Evolutionary conservation across 2,329 filamentous ascomycete species (phyloP).

Genomic region (Penicillium hesseltinei): DNA sequence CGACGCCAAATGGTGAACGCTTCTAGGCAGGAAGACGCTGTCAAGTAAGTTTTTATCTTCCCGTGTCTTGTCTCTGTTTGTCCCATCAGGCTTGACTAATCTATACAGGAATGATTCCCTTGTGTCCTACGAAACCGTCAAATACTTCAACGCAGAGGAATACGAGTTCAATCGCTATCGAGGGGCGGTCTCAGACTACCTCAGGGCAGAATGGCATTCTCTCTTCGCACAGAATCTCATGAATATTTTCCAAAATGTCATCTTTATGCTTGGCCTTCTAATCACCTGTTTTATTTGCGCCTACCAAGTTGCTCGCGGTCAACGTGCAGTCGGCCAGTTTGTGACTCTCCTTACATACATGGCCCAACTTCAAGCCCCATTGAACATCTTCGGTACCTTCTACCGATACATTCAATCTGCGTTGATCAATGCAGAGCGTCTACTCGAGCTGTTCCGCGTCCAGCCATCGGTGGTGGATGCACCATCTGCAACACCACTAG

Average conservation of each 20-base stretch:
- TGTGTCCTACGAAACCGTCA: slow-evolving; percentile 88
- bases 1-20: slow-evolving; percentile 88
- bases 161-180: slow-evolving; percentile 72
- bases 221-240: slow-evolving; percentile 67
- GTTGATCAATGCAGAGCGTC: slow-evolving; percentile 40
- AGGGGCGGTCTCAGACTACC: slow-evolving; percentile 60
- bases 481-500: slow-evolving; percentile 51
- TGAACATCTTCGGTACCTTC: slow-evolving; percentile 65
- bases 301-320: slow-evolving; percentile 61
- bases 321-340: slow-evolving; percentile 65
- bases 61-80: background rate
- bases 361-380: slow-evolving; percentile 67
- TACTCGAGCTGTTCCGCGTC: slow-evolving; percentile 57
- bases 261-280: slow-evolving; percentile 67
- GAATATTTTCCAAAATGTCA: slow-evolving; percentile 71
- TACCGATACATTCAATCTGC: slow-evolving; percentile 55
- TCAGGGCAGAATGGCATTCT: slow-evolving; percentile 71
- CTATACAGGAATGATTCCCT: slow-evolving; percentile 74
- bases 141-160: slow-evolving; percentile 77
- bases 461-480: slow-evolving; percentile 55
- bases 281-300: slow-evolving; percentile 69
- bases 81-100: background rate
- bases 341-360: slow-evolving; percentile 72
- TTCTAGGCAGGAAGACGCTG: slow-evolving; percentile 85
- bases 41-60: slow-evolving; percentile 59